Conservation (phyloP, 129 eudicot genomes). For the Chrysanthemum seticuspe region DNA sequence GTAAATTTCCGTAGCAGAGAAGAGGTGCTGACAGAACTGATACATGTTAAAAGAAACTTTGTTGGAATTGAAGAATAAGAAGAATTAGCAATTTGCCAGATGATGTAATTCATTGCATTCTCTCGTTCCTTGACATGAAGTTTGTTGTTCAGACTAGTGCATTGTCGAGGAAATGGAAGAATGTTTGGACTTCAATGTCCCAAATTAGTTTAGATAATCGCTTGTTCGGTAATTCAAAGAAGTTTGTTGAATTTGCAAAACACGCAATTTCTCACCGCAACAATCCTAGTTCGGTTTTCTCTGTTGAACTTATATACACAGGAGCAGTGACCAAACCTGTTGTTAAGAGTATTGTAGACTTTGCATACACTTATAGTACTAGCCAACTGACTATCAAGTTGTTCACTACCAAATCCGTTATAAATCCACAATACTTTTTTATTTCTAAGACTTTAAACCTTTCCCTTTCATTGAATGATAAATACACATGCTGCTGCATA, state of each 20-base stretch:
- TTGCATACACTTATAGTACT: neutral
- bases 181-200: neutral
- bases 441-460: neutral
- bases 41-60: no score
- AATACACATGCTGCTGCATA: neutral
- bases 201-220: neutral
- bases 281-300: neutral
- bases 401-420: neutral
- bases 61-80: neutral
- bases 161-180: neutral
- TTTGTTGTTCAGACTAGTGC: slow-evolving; percentile 21
- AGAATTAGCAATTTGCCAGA: neutral
- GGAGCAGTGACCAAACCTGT: neutral
- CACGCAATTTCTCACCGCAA: neutral
- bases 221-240: neutral
- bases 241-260: neutral
- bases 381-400: neutral
- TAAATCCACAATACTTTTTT: neutral
- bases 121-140: neutral
- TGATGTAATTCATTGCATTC: neutral
- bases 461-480: neutral
- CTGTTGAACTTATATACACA: neutral
- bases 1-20: no score
- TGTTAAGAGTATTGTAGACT: neutral
- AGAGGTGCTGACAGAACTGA: no score